A percentile compares a stretch with the other conserved stretches of the same genome.
Evolutionary conservation across 495 filamentous ascomycete species (phyloP).

Genomic region (Chaetomium fimeti): DNA sequence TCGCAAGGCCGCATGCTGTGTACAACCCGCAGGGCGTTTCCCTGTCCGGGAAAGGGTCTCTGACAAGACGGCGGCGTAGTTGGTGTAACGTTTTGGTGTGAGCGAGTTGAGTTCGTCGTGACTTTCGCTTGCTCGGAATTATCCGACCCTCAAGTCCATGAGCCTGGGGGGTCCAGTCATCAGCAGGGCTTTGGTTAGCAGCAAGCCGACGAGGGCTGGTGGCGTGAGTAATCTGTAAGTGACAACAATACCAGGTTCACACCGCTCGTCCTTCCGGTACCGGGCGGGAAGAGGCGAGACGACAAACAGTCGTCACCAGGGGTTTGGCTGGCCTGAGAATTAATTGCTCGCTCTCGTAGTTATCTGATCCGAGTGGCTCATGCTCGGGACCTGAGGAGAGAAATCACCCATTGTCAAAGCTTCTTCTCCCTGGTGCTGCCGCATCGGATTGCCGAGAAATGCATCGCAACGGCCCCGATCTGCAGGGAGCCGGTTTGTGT

Average conservation of each 20-base stretch:
- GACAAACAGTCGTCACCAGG: conserved; percentile 1
- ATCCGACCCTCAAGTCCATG: background rate
- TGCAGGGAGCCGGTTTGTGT: no score
- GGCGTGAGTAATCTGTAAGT: background rate
- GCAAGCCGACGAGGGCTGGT: background rate
- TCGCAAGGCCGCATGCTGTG: background rate
- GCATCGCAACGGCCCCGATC: no score
- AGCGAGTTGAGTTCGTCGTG: background rate
- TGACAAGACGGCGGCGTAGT: background rate
- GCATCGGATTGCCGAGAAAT: no score
- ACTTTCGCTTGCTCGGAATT: background rate
- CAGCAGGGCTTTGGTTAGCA: background rate
- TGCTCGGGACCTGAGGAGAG: no score
- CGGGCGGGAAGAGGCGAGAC: conserved; percentile 34
- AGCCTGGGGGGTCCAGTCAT: background rate
- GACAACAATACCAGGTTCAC: conserved; percentile 3
- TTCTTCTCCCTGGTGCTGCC: no score
- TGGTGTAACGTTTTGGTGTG: background rate
- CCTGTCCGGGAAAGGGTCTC: background rate
- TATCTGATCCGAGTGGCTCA: no score
- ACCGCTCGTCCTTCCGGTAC: conserved; percentile 20
- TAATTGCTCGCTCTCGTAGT: conserved; percentile 1
- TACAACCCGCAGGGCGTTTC: background rate
- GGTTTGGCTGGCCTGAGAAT: conserved; percentile 20
- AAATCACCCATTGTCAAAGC: no score